phyloP scores from a whole-genome alignment of 352 stramenopile species.

The Hyaloperonospora arabidopsidis region DNA sequence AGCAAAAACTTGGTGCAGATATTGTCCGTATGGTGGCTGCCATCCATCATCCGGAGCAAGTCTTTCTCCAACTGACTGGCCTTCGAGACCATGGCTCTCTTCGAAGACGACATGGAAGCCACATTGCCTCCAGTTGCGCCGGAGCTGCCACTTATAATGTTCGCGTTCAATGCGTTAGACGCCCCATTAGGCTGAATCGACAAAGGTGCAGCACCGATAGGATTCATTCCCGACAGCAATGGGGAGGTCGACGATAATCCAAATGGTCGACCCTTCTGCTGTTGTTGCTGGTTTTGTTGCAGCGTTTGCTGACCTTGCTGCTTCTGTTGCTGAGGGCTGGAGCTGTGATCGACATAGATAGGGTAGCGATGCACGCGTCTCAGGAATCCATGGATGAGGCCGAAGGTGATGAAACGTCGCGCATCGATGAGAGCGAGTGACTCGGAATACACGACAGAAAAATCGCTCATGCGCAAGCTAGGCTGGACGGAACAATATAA shows the following conservation, averaged over 20 bases:
- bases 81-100: constrained; percentile 37
- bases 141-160: constrained; percentile 5
- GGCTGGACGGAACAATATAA: constrained; percentile 83
- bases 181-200: constrained; percentile 17
- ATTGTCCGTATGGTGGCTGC: constrained; percentile 75
- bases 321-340: constrained; percentile 24
- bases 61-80: constrained; percentile 58
- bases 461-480: constrained; percentile 74
- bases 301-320: constrained; percentile 23
- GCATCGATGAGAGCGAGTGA: constrained; percentile 69
- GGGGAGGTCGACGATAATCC: constrained; percentile 31
- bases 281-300: constrained; percentile 27
- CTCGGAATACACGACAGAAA: constrained; percentile 70
- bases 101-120: constrained; percentile 19
- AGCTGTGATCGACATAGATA: constrained; percentile 47
- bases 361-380: constrained; percentile 81
- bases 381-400: constrained; percentile 80
- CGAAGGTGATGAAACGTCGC: constrained; percentile 81
- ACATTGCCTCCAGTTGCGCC: constrained; percentile 29
- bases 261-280: constrained; percentile 24
- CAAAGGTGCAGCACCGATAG: constrained; percentile 13
- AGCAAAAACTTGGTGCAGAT: constrained; percentile 72
- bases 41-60: constrained; percentile 77
- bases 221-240: constrained; percentile 29
- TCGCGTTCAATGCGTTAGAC: constrained; percentile 15